Percentiles rank a stretch among this genome's conserved stretches.
Conservation (phyloP, 2,329 filamentous ascomycete species). For the Phialophora expanda region DNA sequence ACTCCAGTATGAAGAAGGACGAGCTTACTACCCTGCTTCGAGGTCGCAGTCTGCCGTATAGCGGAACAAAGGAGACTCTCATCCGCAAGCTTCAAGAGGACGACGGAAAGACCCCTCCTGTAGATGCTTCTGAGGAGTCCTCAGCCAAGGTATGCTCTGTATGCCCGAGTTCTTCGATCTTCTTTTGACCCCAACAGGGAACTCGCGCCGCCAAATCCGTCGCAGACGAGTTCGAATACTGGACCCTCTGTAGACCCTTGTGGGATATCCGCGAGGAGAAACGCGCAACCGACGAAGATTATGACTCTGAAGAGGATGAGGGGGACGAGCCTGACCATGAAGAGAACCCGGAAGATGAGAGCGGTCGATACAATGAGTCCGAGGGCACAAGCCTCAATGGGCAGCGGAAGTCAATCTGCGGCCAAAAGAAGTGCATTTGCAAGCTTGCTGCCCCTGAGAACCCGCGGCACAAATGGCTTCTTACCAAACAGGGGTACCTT, state of each 20-base stretch:
- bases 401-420: conserved; percentile 16
- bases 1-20: conserved; percentile 6
- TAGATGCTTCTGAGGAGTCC: neutral
- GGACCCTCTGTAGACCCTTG: conserved; percentile 11
- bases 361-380: neutral
- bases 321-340: neutral
- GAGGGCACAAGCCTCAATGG: neutral
- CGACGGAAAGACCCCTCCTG: neutral
- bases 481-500: conserved; percentile 16
- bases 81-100: conserved; percentile 9
- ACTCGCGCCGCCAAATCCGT: neutral
- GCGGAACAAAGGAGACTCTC: conserved; percentile 15
- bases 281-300: neutral
- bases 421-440: conserved; percentile 14
- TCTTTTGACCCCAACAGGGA: neutral
- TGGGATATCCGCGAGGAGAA: conserved; percentile 8
- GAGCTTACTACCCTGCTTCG: conserved; percentile 8
- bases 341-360: neutral
- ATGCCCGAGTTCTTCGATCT: neutral
- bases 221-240: conserved; percentile 4
- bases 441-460: conserved; percentile 14
- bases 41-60: conserved; percentile 6
- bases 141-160: neutral
- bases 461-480: conserved; percentile 15
- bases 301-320: conserved; percentile 1